These are phyloP conservation scores for Emmonsia crescens DNA, from an alignment of 2,329 filamentous ascomycete genomes.

Conservation along the genomic window DNA sequence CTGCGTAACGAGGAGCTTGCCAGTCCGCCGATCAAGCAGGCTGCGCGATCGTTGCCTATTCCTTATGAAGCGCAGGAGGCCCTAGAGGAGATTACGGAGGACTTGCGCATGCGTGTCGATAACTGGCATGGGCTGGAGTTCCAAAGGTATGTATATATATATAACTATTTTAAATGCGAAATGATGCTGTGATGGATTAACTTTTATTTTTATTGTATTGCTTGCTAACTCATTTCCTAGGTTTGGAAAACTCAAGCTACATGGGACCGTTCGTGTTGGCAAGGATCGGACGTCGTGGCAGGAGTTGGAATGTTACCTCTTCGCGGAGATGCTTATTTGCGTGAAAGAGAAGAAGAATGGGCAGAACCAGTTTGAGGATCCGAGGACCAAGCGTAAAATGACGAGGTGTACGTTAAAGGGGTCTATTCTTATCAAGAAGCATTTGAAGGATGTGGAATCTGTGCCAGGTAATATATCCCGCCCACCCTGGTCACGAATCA, in stretches of 20 bases:
- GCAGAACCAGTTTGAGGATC: constrained; percentile 56
- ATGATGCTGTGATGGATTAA: not conserved
- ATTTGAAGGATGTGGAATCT: constrained; percentile 78
- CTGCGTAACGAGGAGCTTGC: constrained; percentile 41
- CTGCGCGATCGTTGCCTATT: constrained; percentile 44
- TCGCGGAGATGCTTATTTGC: constrained; percentile 98
- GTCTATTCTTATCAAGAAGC: constrained; percentile 96
- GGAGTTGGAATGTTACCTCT: constrained; percentile 92
- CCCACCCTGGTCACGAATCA: not conserved
- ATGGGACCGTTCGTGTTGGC: constrained; percentile 82
- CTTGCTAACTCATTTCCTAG: constrained; percentile 32
- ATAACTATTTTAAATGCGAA: not conserved
- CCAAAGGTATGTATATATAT: constrained; percentile 45
- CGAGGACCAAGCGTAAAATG: constrained; percentile 47
- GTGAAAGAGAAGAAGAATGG: constrained; percentile 86
- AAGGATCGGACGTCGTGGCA: constrained; percentile 97
- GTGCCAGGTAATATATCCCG: constrained; percentile 32
- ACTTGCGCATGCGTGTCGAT: constrained; percentile 75
- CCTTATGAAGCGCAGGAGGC: constrained; percentile 67
- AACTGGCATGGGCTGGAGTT: constrained; percentile 98
- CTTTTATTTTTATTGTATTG: not conserved
- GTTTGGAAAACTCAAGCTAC: constrained; percentile 83
- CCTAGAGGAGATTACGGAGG: constrained; percentile 76
- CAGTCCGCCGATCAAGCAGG: constrained; percentile 37
- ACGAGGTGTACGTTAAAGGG: constrained; percentile 85